These are phyloP conservation scores for Globisporangium rhizosaccharum DNA, from an alignment of 352 stramenopile species.

Conservation along the genomic window DNA sequence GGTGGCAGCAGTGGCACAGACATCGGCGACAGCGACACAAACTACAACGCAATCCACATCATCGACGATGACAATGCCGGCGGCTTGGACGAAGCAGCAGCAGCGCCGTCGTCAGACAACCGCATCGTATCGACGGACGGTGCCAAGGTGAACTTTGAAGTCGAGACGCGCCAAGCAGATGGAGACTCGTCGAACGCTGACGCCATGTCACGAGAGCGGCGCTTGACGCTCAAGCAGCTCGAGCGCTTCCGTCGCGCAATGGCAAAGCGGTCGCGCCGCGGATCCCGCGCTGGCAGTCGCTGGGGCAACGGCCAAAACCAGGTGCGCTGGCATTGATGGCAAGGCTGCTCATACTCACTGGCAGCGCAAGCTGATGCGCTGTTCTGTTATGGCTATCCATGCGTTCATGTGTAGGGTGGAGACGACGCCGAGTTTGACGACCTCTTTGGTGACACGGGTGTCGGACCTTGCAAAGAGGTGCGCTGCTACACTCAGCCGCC, in stretches of 20 bases:
- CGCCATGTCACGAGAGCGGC: slow-evolving; percentile 13
- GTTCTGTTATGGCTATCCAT: background rate
- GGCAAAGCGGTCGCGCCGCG: slow-evolving; percentile 13
- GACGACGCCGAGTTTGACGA: slow-evolving; percentile 23
- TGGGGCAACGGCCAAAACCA: slow-evolving; percentile 8
- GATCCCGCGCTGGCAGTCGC: slow-evolving; percentile 4
- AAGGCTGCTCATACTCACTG: background rate
- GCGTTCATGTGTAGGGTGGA: slow-evolving; percentile 3
- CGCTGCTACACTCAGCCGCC: background rate
- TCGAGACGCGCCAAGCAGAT: slow-evolving; percentile 3
- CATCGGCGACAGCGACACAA: slow-evolving; percentile 15
- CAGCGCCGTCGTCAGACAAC: background rate
- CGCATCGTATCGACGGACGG: slow-evolving; percentile 1
- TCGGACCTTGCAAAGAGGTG: slow-evolving; percentile 13
- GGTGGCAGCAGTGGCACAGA: background rate
- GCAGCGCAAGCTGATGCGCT: too few relatives aligned
- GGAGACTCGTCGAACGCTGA: background rate
- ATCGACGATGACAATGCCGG: slow-evolving; percentile 2
- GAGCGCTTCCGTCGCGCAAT: slow-evolving; percentile 30
- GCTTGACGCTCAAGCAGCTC: slow-evolving; percentile 25
- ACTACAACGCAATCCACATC: slow-evolving; percentile 17
- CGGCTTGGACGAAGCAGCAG: background rate
- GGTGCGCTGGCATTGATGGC: slow-evolving; percentile 3
- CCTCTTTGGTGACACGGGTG: slow-evolving; percentile 17
- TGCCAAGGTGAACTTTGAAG: slow-evolving; percentile 12